Evolutionary conservation across 1,284 basidiomycete genomes (phyloP), one percentile per base, ranked within the genome.

Genomic region (Thelephora terrestris): DNA sequence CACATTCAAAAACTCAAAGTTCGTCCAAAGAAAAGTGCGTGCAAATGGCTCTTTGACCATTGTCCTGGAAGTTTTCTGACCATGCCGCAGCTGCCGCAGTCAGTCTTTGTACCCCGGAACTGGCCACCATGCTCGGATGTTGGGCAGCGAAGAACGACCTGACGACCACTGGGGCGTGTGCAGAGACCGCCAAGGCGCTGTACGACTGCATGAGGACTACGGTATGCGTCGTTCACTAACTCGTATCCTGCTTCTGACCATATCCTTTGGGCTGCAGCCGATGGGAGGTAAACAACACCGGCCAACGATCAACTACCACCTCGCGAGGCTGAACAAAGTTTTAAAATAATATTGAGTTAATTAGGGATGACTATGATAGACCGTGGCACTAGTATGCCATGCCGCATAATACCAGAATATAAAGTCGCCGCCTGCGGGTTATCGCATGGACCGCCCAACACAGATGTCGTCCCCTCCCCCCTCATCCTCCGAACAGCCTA

Each of bases 181-280:
- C 77, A 50, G 72, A 77, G 14, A 69, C 76, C 16, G 84, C 91
- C 1, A 70, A 81, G 55, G 66, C 70, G 20, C 67, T 96, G 50
- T 87, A 86, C 59, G 73, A 80, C 29, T 97, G 93, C 71, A 95
- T 97, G 92, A 72, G 81, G 55, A 87, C 80, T 38, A 77, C 82
- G 61, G 91, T 93, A 52, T 61, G 88, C 75, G 40, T 17, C 17
- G 16, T 20, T 20, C 5, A 24, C 7, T 9, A 16, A 3, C n/a
- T 40, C 18, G 3, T 10, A 24, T 43, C 18, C 6, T 49, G 42
- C 20, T 23, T 47, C 43, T 29, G 35, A 12, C n/a, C 27, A 5
- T 7, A 52, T 9, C 32, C 46, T 47, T 9, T 49, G 17, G 44
- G 49, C n/a, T 53, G 12, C 57, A 85, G 85, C 81, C 83, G 27